Evolutionary conservation across 164 flowering plant species (phyloP).

Genomic region (Nymphaea thermarum): DNA sequence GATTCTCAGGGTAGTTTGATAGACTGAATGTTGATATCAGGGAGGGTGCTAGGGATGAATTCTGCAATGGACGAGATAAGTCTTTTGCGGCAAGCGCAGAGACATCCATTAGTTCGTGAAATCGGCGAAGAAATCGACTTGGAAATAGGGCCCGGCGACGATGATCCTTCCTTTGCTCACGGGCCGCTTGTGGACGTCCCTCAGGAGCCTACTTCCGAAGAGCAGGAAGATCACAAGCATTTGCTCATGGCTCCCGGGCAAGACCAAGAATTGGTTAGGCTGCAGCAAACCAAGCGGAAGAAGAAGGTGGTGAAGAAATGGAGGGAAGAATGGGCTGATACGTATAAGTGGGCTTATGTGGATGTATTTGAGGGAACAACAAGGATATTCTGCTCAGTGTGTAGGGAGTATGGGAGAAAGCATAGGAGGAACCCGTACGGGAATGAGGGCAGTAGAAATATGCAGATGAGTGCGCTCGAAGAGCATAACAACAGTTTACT

Average conservation of each 20-base stretch:
- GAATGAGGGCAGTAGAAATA: conserved; percentile 97
- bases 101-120: conserved; percentile 84
- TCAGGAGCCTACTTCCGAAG: conserved; percentile 55
- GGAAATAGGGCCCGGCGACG: conserved; percentile 92
- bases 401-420: conserved; percentile 91
- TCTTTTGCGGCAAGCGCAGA: conserved; percentile 77
- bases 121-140: conserved; percentile 91
- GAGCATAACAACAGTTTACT: conserved; percentile 97
- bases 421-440: conserved; percentile 97
- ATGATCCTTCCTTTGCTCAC: conserved; percentile 68
- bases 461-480: conserved; percentile 99
- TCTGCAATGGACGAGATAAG: conserved; percentile 87
- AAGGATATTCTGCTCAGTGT: conserved; percentile 92
- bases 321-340: conserved; percentile 99
- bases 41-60: conserved; percentile 53
- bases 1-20: conserved; percentile 15
- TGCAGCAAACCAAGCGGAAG: conserved; percentile 61
- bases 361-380: conserved; percentile 91
- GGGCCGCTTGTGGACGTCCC: conserved; percentile 50
- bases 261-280: conserved; percentile 56
- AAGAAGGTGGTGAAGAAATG: conserved; percentile 97
- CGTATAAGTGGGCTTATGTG: conserved; percentile 96
- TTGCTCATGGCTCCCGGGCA: conserved; percentile 49
- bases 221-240: conserved; percentile 65
- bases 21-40: conserved; percentile 75